These are phyloP conservation scores for Carex sylvatica DNA, from an alignment of 202 grass and related monocot species.

Conservation along the genomic window DNA sequence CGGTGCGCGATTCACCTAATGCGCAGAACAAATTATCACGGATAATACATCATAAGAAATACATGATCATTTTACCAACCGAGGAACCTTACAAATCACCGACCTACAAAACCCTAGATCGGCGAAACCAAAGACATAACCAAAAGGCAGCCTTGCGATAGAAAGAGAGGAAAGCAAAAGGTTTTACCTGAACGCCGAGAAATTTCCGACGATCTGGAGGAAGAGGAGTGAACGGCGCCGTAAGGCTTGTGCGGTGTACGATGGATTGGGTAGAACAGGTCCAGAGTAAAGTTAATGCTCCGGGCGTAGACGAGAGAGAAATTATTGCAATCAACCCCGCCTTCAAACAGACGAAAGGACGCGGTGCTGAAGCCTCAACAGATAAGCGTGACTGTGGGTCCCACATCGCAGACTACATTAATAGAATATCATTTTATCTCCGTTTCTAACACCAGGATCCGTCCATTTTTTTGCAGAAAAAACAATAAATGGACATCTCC, in stretches of 20 bases:
- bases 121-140: not conserved
- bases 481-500: not conserved
- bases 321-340: not conserved
- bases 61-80: not conserved
- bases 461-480: not conserved
- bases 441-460: not conserved
- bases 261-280: constrained; percentile 47
- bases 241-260: constrained; percentile 34
- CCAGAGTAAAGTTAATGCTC: constrained; percentile 24
- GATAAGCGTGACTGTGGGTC: not conserved
- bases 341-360: not conserved
- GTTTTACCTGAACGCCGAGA: not conserved
- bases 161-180: not conserved
- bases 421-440: not conserved
- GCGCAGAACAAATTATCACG: not conserved
- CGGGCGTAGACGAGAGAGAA: not conserved
- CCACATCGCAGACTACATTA: not conserved
- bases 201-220: constrained; percentile 24
- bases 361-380: not conserved
- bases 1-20: too few species aligned
- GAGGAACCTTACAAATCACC: not conserved
- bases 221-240: not conserved
- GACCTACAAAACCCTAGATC: not conserved
- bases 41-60: not conserved
- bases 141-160: not conserved